phyloP scores from a whole-genome alignment of 192 early-diverging fungal genomes.

The Coemansia sp. region DNA sequence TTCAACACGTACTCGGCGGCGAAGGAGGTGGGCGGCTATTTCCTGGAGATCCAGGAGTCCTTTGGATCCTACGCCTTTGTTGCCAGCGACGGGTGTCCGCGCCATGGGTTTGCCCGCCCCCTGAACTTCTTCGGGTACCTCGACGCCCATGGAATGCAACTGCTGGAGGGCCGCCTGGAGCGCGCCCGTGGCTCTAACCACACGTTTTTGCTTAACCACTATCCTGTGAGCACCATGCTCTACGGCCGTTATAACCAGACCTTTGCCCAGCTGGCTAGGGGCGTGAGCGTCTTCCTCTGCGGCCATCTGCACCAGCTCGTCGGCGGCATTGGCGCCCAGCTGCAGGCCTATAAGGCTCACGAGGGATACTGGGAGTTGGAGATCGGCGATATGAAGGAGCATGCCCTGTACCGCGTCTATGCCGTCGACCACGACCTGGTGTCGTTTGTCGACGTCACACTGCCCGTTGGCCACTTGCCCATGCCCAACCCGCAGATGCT shows the following conservation, averaged over 20 bases:
- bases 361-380: constrained; percentile 78
- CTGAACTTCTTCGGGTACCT: constrained; percentile 92
- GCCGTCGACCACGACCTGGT: constrained; percentile 87
- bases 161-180: constrained; percentile 58
- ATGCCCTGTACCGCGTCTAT: constrained; percentile 82
- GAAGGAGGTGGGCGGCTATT: constrained; percentile 58
- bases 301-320: constrained; percentile 85
- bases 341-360: constrained; percentile 67
- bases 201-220: constrained; percentile 58
- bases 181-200: constrained; percentile 60
- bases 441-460: constrained; percentile 70
- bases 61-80: constrained; percentile 86
- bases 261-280: constrained; percentile 59
- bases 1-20: constrained; percentile 60
- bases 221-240: constrained; percentile 78
- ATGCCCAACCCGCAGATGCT: constrained; percentile 43
- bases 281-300: constrained; percentile 77
- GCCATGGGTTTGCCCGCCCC: constrained; percentile 72
- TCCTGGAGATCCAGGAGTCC: constrained; percentile 58
- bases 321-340: constrained; percentile 52
- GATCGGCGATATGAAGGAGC: constrained; percentile 87
- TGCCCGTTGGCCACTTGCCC: constrained; percentile 66
- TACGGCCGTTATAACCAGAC: constrained; percentile 65
- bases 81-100: constrained; percentile 78
- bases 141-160: constrained; percentile 71